Percentiles rank a stretch among this genome's conserved stretches.
These are phyloP conservation scores for Sedum album DNA, from an alignment of 164 flowering plant species.

Conservation along the genomic window DNA sequence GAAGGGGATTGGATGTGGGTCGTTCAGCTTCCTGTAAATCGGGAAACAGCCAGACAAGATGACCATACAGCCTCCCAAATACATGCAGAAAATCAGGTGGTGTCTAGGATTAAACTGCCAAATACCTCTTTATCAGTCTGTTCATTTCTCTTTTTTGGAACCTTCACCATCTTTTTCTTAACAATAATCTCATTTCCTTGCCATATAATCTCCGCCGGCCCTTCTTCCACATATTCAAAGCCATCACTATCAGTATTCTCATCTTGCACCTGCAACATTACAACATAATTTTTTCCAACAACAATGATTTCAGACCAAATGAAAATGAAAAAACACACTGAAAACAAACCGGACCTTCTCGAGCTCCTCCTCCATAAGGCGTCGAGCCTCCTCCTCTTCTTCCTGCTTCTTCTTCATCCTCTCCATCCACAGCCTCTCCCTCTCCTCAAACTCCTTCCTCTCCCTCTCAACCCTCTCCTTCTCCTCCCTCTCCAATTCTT, in stretches of 20 bases:
- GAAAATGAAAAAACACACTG: not conserved
- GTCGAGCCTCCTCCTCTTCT: conserved; percentile 24
- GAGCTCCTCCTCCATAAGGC: conserved; percentile 22
- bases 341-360: conserved; percentile 21
- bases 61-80: not conserved
- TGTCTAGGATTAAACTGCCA: not conserved
- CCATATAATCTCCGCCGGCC: conserved; percentile 94
- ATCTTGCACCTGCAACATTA: conserved; percentile 15
- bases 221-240: conserved; percentile 82
- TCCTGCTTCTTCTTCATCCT: conserved; percentile 32
- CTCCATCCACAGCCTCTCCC: conserved; percentile 63
- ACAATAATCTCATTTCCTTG: conserved; percentile 95
- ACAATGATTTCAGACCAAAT: not conserved
- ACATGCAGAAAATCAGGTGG: not conserved
- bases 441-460: conserved; percentile 61
- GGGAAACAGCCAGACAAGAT: not conserved
- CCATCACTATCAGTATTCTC: conserved; percentile 45
- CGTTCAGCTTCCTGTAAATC: conserved; percentile 52
- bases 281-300: not conserved
- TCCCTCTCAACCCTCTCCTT: conserved; percentile 45
- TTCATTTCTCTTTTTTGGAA: conserved; percentile 36
- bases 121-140: conserved; percentile 38
- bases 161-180: conserved; percentile 73
- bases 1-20: conserved; percentile 94
- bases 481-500: conserved; percentile 50